phyloP scores from a whole-genome alignment of 768 basidiomycete species.

The Hydnomerulius pinastri region DNA sequence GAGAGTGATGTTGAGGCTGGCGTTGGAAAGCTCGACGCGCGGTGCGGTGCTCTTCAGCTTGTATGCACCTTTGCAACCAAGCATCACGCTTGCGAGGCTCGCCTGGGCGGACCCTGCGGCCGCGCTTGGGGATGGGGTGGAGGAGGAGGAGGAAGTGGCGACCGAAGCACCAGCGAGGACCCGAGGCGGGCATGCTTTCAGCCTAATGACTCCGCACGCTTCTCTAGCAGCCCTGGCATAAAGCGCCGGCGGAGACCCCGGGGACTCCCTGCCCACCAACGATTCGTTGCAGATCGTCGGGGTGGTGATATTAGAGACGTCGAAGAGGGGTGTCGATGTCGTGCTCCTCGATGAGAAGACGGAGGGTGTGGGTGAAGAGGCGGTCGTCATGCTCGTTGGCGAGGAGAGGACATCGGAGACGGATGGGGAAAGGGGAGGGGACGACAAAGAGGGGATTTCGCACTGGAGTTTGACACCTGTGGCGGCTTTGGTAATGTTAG shows the following conservation, averaged over 20 bases:
- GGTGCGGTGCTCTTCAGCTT: background rate
- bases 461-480: too few species aligned
- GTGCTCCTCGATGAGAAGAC: background rate
- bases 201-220: too few species aligned
- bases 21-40: background rate
- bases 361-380: background rate
- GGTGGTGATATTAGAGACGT: background rate
- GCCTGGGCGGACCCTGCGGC: background rate
- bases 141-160: too few species aligned
- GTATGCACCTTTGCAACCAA: background rate
- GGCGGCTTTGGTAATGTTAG: too few species aligned
- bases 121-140: too few species aligned
- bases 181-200: too few species aligned
- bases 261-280: too few species aligned
- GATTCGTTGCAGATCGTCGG: background rate
- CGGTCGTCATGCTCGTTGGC: background rate
- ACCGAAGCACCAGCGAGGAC: too few species aligned
- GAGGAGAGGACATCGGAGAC: background rate
- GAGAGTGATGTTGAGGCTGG: background rate
- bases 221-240: too few species aligned
- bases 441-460: too few species aligned
- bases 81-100: background rate
- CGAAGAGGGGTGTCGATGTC: background rate
- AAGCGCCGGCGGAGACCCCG: too few species aligned
- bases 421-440: background rate